Evolutionary conservation across 192 early-diverging fungal species (phyloP), one percentile per base, ranked within the genome.

Genomic region (Coemansia sp.): DNA sequence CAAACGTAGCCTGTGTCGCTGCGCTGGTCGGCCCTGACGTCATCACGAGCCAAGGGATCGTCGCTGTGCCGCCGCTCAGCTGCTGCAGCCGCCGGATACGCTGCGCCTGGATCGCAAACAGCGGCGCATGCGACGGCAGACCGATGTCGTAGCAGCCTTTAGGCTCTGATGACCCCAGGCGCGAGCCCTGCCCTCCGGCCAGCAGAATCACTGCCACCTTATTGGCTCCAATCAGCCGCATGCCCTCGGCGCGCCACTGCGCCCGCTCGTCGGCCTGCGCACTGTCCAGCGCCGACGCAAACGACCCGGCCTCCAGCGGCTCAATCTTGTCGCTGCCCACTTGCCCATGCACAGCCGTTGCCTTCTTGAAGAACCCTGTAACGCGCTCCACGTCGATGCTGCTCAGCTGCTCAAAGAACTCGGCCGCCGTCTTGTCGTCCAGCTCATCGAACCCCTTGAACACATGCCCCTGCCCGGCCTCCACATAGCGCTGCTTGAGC

Each of bases 11-110:
- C 46, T 86, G 85, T 12, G 96, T 96, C 15, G 92, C 87, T 1
- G 57, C 75, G 53, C 89, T 84, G 19, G 97, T 99, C 15, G 97
- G 97, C 7, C 92, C 96, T 42, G 93, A 94, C 49, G 94, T 95
- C 97, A 99, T 99, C 68, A 99, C 87, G 73, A 96, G 96, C 96
- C 96, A 98, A 7, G 96, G 95, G 58, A 98, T 94, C 21, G 88
- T 83, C 37, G 71, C 64, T n/a, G 78, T 62, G 46, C 68, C 66
- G 38, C 75, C 53, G 20, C 44, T 58, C 40, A 95, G 54, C 48
- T 86, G 74, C 79, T 98, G 93, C 60, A 98, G 69, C 38, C 87
- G 85, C 25, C 86, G 74, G 76, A 98, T 96, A 52, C 96, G 90
- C 82, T 96, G 91, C 14, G 90, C 96, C 82, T 98, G 96, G 59